phyloP scores from a whole-genome alignment of 2,329 filamentous ascomycete genomes.

The Huntiella savannae region DNA sequence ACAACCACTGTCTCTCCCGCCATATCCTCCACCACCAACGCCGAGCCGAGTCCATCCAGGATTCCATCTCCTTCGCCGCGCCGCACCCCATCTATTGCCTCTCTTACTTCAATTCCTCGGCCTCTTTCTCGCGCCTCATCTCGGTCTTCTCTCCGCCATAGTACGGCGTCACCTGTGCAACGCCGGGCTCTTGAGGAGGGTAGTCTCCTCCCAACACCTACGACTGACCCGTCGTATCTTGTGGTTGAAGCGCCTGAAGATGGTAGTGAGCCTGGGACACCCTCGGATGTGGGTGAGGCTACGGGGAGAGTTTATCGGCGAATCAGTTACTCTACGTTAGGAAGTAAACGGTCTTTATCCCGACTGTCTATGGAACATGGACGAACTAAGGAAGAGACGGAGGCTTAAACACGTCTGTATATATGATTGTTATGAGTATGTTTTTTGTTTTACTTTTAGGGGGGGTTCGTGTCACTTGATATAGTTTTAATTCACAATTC shows the following conservation, averaged over 20 bases:
- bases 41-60: background rate
- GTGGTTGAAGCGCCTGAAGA: constrained; percentile 47
- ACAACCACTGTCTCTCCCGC: background rate
- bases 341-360: constrained; percentile 6
- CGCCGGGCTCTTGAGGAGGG: constrained; percentile 7
- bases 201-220: constrained; percentile 5
- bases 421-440: constrained; percentile 1
- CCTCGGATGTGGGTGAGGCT: constrained; percentile 19
- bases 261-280: constrained; percentile 35
- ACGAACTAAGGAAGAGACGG: background rate
- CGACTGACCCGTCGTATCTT: constrained; percentile 25
- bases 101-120: background rate
- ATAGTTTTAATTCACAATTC: background rate
- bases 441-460: background rate
- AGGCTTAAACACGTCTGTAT: constrained; percentile 2
- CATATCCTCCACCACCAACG: background rate
- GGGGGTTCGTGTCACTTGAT: no score
- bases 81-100: constrained; percentile 7
- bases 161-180: constrained; percentile 8
- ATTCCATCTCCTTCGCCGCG: constrained; percentile 6
- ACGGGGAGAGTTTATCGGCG: background rate
- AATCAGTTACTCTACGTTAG: constrained; percentile 1
- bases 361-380: constrained; percentile 5
- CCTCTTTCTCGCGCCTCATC: constrained; percentile 8
- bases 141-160: constrained; percentile 6